Base-by-base conservation (phyloP, 2,329 filamentous ascomycete species). In the Colletotrichum sidae region DNA sequence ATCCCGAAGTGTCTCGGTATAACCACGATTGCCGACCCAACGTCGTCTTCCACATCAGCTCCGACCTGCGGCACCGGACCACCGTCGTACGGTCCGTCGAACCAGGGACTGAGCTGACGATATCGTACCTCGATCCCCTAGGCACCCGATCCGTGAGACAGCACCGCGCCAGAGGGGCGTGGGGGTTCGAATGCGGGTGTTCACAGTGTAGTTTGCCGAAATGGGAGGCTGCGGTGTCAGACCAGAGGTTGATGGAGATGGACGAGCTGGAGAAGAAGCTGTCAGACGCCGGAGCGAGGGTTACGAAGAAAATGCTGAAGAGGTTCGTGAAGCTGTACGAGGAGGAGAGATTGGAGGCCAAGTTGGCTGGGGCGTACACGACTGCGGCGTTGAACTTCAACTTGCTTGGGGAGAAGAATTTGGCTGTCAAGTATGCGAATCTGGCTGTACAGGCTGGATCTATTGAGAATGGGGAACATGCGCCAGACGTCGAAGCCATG, bases 1-100 rank as follows among this genome's bases (percentile, higher is more conserved):
- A 62, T 46, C 65, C 65, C 11, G 67, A 68, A 17, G 66, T 69
- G 10, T 69, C 80, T 12, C 73, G 79, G n/a, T 71, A 81, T 62
- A 83, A 83, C 72, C 80, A 83, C 71, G 79, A 81, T 70, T 83
- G 80, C 65, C 75, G 79, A 2, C 77, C 80, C 34, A 82, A 82
- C 63, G 76, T 78, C 39, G 80, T 78, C 68, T 82, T 81, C 72
- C 76, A 74, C 68, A 80, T 79, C 61, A 69, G 73, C 39, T 56
- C 70, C 2, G 76, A 76, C 3, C 72, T 81, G 17, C 74, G 76
- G 4, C 80, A 82, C 64, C 72, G 76, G 56, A 72, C 80, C 11
- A 75, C 77, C 37, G 79, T 78, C 38, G 71, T 76, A 6, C 73
- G 78, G 0, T 73, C 76, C 47, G 81, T 82, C 56, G 44, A 53